A percentile compares a stretch with the other conserved stretches of the same genome.
Evolutionary conservation across 2,329 filamentous ascomycete species (phyloP).

Genomic region (Fusarium haematococcum): DNA sequence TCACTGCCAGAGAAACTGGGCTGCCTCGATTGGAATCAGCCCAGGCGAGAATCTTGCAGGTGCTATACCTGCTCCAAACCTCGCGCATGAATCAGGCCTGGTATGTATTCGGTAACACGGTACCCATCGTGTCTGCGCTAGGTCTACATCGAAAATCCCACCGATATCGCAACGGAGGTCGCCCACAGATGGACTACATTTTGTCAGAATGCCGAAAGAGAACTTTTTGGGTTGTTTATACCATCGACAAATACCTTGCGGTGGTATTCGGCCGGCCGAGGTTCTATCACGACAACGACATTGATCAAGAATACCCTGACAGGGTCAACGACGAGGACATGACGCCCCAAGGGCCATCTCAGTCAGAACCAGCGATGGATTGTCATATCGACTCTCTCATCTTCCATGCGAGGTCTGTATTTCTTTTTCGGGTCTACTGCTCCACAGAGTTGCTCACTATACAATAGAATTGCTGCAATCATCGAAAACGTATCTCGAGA

Average conservation of each 20-base stretch:
- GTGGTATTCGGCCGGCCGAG: conserved; percentile 71
- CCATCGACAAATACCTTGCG: conserved; percentile 70
- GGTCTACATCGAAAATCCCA: conserved; percentile 34
- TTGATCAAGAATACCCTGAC: conserved; percentile 69
- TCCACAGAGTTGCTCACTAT: not conserved
- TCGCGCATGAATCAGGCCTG: conserved; percentile 42
- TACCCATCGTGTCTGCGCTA: conserved; percentile 35
- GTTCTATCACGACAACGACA: conserved; percentile 71
- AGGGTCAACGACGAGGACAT: conserved; percentile 68
- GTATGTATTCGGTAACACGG: conserved; percentile 40
- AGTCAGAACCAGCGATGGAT: conserved; percentile 49
- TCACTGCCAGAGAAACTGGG: conserved; percentile 42
- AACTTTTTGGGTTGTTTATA: conserved; percentile 71
- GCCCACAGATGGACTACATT: conserved; percentile 51
- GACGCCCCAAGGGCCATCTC: conserved; percentile 52
- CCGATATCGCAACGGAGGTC: conserved; percentile 5
- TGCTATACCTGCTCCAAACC: conserved; percentile 38
- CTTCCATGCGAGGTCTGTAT: conserved; percentile 53
- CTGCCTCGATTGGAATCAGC: conserved; percentile 41
- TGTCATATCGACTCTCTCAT: conserved; percentile 61
- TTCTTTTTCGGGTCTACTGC: too few species aligned
- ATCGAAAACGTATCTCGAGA: conserved; percentile 51
- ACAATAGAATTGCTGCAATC: conserved; percentile 49
- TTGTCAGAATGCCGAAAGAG: conserved; percentile 64
- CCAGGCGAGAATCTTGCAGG: conserved; percentile 35